Evolutionary conservation across 805 yeast genomes (phyloP).

Genomic region (Ogataea nitratoaversa): DNA sequence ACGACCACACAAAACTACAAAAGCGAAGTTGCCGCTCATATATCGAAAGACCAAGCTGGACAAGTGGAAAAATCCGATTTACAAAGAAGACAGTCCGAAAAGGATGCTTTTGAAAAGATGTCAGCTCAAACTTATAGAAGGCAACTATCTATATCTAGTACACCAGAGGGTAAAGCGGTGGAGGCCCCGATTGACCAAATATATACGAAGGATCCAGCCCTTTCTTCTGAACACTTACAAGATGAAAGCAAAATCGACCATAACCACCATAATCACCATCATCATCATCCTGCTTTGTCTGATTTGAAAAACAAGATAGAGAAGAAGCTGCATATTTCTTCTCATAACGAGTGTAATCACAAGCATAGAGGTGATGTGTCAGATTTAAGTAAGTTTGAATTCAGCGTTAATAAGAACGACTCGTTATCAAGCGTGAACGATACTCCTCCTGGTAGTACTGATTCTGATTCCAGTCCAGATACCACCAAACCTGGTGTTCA

Average conservation of each 20-base stretch:
- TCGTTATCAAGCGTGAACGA: background rate
- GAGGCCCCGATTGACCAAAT: background rate
- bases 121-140: conserved; percentile 21
- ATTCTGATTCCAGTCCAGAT: background rate
- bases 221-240: background rate
- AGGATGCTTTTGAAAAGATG: conserved; percentile 19
- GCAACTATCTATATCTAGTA: conserved; percentile 8
- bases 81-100: conserved; percentile 18
- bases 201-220: background rate
- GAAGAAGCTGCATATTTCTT: conserved; percentile 4
- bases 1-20: conserved; percentile 19
- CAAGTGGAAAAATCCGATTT: conserved; percentile 8
- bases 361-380: background rate
- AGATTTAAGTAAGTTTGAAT: conserved; percentile 9
- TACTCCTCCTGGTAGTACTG: background rate
- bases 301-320: conserved; percentile 9
- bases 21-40: conserved; percentile 20
- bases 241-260: too few relatives aligned
- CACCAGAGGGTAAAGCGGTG: background rate
- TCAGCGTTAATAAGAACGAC: conserved; percentile 4
- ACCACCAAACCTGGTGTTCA: background rate
- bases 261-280: too few relatives aligned
- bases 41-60: background rate
- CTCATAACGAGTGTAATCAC: background rate
- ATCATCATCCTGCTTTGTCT: conserved; percentile 1